Base-by-base conservation (phyloP, 1,284 basidiomycete species). In the Tilletia horrida region DNA sequence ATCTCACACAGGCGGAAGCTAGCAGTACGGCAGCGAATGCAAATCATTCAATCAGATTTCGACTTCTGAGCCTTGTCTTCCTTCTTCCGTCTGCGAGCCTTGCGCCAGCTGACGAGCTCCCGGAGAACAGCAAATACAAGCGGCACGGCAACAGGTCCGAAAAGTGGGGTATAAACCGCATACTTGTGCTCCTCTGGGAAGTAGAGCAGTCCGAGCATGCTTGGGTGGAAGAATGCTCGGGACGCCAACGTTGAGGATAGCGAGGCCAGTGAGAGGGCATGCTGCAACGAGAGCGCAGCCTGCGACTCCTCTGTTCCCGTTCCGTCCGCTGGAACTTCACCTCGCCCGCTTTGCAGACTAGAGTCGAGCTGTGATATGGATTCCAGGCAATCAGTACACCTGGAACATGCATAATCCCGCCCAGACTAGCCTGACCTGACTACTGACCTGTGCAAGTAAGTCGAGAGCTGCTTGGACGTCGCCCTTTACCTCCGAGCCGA, bases 191-290 rank as follows among this genome's bases (percentile, higher is more conserved):
- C 74, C 74, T 84, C 79, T 35, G 85, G 84, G 83, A 98, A 98
- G 82, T 99, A 99, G 27, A 98, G 85, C 77, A 97, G 83, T 6
- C 91, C 93, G 74, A 98, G 84, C 94, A 98, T 97, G 43, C 89
- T 90, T 0, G 94, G 96, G 81, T 93, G 92, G 84, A 96, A 98
- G 85, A 97, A 98, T 0, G 96, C 96, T 48, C 89, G 86, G 16
- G 92, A 94, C 2, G 93, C 88, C 62, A 63, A 25, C 6, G 44
- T 47, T 16, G 62, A 63, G 31, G 48, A 63, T 9, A 52, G 62
- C 62, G 48, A 48, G 6, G 48, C 48, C 16, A 63, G 29, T 11
- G 55, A 44, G 29, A 27, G 42, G 47, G 65, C 43, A 48, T 64
- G 67, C 47, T 35, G 44, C 16, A 65, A 57, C 61, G 44, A 3